These are phyloP conservation scores for Platanus orientalis DNA, from an alignment of 164 flowering plant species.

Conservation along the genomic window DNA sequence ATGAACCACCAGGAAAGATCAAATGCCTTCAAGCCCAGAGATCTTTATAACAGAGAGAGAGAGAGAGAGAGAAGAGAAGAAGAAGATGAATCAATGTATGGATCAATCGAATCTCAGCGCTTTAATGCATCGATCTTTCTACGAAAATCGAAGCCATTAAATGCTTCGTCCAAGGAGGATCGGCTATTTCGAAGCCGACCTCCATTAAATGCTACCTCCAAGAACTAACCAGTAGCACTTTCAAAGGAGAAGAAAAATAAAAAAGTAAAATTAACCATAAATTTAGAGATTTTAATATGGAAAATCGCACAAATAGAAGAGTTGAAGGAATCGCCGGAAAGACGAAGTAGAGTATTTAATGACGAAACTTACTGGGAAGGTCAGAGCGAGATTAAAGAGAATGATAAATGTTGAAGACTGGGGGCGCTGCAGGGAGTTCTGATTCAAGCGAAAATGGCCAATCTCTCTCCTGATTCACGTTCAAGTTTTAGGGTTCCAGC, in stretches of 20 bases:
- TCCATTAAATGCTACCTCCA: background rate
- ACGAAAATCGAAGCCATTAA: background rate
- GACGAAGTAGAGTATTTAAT: background rate
- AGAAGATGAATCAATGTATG: background rate
- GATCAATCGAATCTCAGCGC: slow-evolving; percentile 1
- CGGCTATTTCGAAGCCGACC: background rate
- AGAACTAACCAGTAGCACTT: background rate
- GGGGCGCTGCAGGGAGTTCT: background rate
- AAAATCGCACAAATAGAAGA: background rate
- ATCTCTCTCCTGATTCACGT: background rate
- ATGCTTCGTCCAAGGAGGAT: background rate
- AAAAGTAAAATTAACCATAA: background rate
- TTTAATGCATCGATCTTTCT: slow-evolving; percentile 2
- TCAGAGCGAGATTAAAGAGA: background rate
- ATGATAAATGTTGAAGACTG: background rate
- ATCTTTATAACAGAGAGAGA: slow-evolving; percentile 1
- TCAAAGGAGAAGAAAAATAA: background rate
- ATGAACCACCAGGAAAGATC: background rate
- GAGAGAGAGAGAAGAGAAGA: background rate
- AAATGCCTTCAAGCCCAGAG: background rate
- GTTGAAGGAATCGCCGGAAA: background rate
- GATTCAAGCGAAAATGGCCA: background rate
- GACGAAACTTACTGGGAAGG: background rate
- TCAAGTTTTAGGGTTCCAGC: background rate
- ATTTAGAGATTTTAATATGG: background rate